These are phyloP conservation scores for Dictyophora rubrovolvata DNA, from an alignment of 768 basidiomycete genomes.

Conservation along the genomic window DNA sequence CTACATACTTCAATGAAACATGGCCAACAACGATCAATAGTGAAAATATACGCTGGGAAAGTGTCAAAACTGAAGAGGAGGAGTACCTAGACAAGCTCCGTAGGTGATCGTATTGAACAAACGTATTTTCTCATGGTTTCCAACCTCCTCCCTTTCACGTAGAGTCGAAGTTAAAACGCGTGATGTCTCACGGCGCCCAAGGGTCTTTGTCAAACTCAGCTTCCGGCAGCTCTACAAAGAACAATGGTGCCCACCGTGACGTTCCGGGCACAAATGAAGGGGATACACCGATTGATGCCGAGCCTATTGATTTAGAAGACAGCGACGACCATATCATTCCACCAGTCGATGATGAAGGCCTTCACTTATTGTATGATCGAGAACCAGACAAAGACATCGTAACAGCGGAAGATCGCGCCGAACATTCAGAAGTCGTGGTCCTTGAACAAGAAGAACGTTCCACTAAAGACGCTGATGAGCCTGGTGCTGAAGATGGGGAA, in stretches of 20 bases:
- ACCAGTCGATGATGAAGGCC: slow-evolving; percentile 1
- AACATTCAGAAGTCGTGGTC: not conserved
- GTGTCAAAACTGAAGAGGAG: slow-evolving; percentile 9
- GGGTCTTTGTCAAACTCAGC: not conserved
- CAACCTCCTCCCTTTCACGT: not conserved
- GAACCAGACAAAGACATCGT: not conserved
- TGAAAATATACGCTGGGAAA: not conserved
- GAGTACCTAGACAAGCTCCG: slow-evolving; percentile 10
- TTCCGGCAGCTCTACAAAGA: not conserved
- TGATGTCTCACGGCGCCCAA: not conserved
- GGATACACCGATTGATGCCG: not conserved
- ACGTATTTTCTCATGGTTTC: not conserved
- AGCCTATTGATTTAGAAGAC: not conserved
- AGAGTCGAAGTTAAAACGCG: slow-evolving; percentile 4
- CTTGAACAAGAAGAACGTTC: too few relatives aligned
- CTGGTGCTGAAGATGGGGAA: too few relatives aligned
- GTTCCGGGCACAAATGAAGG: not conserved
- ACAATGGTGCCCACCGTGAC: not conserved
- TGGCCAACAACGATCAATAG: not conserved
- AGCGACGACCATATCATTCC: not conserved
- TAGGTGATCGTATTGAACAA: not conserved
- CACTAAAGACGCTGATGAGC: too few relatives aligned
- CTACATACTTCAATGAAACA: not conserved
- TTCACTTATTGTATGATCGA: slow-evolving; percentile 5
- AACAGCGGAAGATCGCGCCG: not conserved